Base-by-base conservation (phyloP, 768 basidiomycete genomes). In the Rhizopogon vesiculosus region DNA sequence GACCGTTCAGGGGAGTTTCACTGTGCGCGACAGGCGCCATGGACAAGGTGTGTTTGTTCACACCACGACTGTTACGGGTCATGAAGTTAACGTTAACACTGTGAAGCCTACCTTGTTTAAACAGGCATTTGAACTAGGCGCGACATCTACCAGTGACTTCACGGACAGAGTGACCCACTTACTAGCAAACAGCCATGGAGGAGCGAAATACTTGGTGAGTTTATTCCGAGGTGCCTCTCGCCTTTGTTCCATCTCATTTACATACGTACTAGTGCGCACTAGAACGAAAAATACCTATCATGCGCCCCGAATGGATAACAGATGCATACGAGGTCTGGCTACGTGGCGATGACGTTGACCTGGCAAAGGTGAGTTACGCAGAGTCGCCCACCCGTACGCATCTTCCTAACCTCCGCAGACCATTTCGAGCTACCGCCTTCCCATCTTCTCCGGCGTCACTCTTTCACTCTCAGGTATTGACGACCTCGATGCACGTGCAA, bases 121-220 rank as follows among this genome's bases (percentile, higher is more conserved):
- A 57, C 82, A 89, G 63, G 91, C 90, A 0, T 72, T 81, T 22
- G 87, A 93, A 61, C 85, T 97, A 13, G 94, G 94, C 10, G 94
- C 91, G 28, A 72, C 71, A 3, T 77, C 81, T 43, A 78, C 82
- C 15, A 79, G 72, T 33, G 86, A 90, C 48, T 85, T 96, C 59
- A 98, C 93, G 0, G 87, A 92, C 65, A 76, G 77, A 45, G 87
- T 91, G n/a, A 95, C 93, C 0, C 93, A 96, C 74, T 79, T 98
- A 19, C 77, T 98, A 42, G 91, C 93, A 0, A 73, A 71, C n/a
- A 78, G 76, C n/a, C 86, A 90, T 63, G 90, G 89, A 3, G 85
- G 92, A 19, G 81, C 87, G 12, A 98, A 98, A 64, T 96, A 97
- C 67, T 74, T 67, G 69, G 93, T 90, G 54, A 56, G 79, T 68